phyloP scores from a whole-genome alignment of 1,284 basidiomycete genomes.

The Cryptococcus jaspeensis region DNA sequence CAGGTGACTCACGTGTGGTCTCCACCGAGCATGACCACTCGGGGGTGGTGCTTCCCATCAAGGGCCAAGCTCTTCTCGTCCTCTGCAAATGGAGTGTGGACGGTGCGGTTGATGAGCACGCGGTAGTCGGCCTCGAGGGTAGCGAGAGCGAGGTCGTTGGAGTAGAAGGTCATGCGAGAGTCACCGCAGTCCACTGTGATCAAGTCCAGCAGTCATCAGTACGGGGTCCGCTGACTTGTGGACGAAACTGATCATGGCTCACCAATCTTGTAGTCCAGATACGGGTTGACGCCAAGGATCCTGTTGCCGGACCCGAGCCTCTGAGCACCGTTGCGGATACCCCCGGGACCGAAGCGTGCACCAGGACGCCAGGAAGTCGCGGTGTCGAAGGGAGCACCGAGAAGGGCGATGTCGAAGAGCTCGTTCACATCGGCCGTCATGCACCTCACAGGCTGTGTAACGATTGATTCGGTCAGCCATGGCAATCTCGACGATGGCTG shows the following conservation, averaged over 20 bases:
- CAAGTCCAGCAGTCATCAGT: not conserved
- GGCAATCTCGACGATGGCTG: not conserved
- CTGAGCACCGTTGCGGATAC: conserved; percentile 72
- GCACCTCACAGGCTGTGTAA: conserved; percentile 15
- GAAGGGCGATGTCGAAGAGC: conserved; percentile 52
- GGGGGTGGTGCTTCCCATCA: conserved; percentile 51
- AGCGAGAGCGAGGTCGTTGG: conserved; percentile 55
- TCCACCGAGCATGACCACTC: conserved; percentile 47
- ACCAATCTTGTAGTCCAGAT: conserved; percentile 33
- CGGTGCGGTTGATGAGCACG: conserved; percentile 13
- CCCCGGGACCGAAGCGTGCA: conserved; percentile 76
- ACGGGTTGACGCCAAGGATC: conserved; percentile 68
- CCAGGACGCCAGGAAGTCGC: conserved; percentile 67
- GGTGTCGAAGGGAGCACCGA: conserved; percentile 81
- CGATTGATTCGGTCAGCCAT: not conserved
- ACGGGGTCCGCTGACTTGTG: not conserved
- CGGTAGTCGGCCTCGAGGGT: conserved; percentile 37
- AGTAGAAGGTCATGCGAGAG: conserved; percentile 69
- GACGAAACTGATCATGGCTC: conserved; percentile 44
- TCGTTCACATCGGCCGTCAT: conserved; percentile 18
- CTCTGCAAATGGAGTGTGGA: conserved; percentile 45
- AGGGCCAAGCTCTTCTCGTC: conserved; percentile 54
- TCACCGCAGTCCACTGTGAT: conserved; percentile 74
- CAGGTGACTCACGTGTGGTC: conserved; percentile 38
- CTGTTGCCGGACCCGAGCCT: conserved; percentile 61